Percentiles rank a stretch among this genome's conserved stretches.
Evolutionary conservation across 176 grass and related monocot genomes (phyloP).

Genomic region (Olyra latifolia): DNA sequence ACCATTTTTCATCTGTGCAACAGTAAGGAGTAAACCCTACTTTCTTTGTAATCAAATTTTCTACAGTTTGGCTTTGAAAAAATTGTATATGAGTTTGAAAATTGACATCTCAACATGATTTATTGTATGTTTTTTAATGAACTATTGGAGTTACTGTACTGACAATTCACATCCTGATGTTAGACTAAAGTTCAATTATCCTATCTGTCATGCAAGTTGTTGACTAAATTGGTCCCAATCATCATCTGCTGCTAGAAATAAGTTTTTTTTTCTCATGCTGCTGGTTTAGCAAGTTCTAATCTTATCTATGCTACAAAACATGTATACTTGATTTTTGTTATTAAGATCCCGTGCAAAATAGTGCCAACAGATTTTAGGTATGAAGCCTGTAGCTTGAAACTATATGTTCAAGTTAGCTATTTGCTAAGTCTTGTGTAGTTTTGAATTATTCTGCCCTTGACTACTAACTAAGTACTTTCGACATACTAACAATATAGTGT

Average conservation of each 20-base stretch:
- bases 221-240: background rate
- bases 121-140: background rate
- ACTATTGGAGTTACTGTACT: background rate
- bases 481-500: background rate
- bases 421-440: background rate
- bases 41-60: constrained; percentile 19
- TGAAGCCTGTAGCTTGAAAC: background rate
- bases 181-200: constrained; percentile 1
- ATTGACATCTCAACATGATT: background rate
- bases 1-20: constrained; percentile 75
- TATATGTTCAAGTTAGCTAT: background rate
- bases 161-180: background rate
- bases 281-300: background rate
- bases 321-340: background rate
- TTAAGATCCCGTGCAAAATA: constrained; percentile 6
- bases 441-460: constrained; percentile 4
- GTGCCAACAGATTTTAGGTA: background rate
- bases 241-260: background rate
- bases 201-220: background rate
- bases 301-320: background rate
- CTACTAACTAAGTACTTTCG: no score
- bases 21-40: constrained; percentile 48
- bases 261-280: background rate
- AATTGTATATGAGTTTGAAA: background rate
- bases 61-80: constrained; percentile 2